These are phyloP conservation scores for Ceratobasidium sp. DNA, from an alignment of 1,284 basidiomycete species.

Conservation along the genomic window DNA sequence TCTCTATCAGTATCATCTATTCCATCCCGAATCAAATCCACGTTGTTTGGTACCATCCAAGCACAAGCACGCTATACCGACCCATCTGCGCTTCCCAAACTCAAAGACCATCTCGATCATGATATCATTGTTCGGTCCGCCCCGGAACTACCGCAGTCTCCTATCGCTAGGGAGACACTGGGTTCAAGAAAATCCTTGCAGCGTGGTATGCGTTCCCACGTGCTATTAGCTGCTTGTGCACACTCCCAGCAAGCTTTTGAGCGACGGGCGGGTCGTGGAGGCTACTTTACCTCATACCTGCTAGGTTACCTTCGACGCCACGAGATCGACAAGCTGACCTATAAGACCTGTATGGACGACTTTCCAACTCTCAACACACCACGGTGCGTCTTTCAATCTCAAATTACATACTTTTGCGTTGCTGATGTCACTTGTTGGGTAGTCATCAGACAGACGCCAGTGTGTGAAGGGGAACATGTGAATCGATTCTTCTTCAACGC, in stretches of 20 bases:
- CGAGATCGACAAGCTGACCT: conserved; percentile 13
- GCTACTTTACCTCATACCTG: too few species aligned
- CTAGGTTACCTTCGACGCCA: neutral
- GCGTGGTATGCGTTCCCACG: conserved; percentile 4
- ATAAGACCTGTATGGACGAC: conserved; percentile 3
- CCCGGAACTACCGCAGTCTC: neutral
- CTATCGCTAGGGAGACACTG: neutral
- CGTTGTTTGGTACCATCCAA: neutral
- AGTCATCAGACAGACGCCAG: conserved; percentile 4
- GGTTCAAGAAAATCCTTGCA: neutral
- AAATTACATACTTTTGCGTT: neutral
- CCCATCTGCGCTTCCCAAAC: neutral
- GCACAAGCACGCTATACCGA: neutral
- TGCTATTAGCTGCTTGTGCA: conserved; percentile 15
- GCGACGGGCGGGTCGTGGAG: neutral
- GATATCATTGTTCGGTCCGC: neutral
- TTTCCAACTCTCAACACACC: neutral
- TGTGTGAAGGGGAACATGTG: conserved; percentile 6
- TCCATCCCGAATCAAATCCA: neutral
- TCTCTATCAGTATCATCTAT: neutral
- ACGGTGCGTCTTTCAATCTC: neutral
- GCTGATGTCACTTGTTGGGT: too few species aligned
- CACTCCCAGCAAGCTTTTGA: conserved; percentile 5
- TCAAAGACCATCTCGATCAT: neutral
- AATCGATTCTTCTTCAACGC: conserved; percentile 20